phyloP scores from a whole-genome alignment of 139 green algal genomes.

The Chlorella sp. region DNA sequence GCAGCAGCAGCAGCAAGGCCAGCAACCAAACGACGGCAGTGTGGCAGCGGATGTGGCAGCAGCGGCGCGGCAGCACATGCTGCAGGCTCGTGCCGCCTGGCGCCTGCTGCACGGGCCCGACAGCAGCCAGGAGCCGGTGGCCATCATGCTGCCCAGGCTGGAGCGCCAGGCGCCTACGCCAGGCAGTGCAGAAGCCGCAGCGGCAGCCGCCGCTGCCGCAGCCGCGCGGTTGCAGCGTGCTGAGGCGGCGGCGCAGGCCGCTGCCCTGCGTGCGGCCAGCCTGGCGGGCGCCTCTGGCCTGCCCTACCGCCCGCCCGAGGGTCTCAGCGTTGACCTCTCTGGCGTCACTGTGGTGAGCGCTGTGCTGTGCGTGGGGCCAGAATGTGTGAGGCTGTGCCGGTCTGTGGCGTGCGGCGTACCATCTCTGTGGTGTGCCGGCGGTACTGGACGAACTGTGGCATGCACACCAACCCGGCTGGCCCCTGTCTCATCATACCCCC shows the following conservation, averaged over 20 bases:
- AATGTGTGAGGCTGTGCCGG: too few relatives aligned
- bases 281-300: neutral
- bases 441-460: neutral
- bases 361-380: too few relatives aligned
- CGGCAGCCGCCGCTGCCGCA: neutral
- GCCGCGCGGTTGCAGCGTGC: neutral
- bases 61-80: conserved; percentile 1
- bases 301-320: neutral
- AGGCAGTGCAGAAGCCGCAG: neutral
- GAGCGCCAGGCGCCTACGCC: neutral
- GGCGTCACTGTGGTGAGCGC: too few relatives aligned
- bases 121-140: neutral
- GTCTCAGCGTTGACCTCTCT: neutral
- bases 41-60: neutral
- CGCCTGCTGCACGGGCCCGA: neutral
- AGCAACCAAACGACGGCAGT: too few relatives aligned
- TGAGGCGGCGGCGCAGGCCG: conserved; percentile 8
- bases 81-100: neutral
- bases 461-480: neutral
- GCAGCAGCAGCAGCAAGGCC: neutral
- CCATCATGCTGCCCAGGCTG: conserved; percentile 13
- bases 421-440: too few relatives aligned
- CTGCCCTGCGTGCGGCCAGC: neutral
- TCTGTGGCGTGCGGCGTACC: too few relatives aligned
- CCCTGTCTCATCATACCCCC: neutral